Percentiles rank a stretch among this genome's conserved stretches.
phyloP scores from a whole-genome alignment of 1,284 basidiomycete genomes.

The Puccinia brachypodii region DNA sequence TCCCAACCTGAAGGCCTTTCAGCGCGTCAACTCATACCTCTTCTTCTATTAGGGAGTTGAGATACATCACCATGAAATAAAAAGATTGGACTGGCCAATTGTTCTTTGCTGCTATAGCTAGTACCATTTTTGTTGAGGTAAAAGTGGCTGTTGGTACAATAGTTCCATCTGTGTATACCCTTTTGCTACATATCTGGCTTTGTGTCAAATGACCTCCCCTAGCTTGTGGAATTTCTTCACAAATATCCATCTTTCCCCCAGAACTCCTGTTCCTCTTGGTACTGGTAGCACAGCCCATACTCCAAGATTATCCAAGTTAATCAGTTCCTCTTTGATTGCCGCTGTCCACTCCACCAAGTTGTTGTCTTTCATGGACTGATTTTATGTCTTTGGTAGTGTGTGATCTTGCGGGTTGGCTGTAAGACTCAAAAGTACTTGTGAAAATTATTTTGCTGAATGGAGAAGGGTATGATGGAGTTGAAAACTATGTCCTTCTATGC shows the following conservation, averaged over 20 bases:
- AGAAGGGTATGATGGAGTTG: not conserved
- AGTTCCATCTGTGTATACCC: not conserved
- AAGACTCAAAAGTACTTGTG: not conserved
- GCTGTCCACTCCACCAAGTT: too few relatives aligned
- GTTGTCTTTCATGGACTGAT: too few relatives aligned
- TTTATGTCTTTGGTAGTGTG: too few relatives aligned
- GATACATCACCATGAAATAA: conserved; percentile 1
- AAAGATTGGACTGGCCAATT: conserved; percentile 1
- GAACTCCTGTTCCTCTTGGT: not conserved
- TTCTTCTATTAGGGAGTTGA: conserved; percentile 3
- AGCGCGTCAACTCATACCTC: not conserved
- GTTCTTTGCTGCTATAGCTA: not conserved
- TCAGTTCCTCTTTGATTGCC: not conserved
- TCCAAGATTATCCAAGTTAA: not conserved
- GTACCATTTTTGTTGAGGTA: not conserved
- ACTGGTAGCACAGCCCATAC: not conserved
- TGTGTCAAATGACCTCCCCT: not conserved
- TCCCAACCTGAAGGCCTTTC: not conserved
- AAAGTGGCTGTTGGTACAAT: not conserved
- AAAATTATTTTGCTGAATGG: not conserved
- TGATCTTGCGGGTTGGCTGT: too few relatives aligned
- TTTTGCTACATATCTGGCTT: not conserved
- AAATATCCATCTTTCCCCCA: not conserved
- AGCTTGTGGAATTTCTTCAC: not conserved
- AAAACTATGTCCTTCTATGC: not conserved